Conservation (phyloP, 108 stramenopile genomes). For the Parmales sp. region DNA sequence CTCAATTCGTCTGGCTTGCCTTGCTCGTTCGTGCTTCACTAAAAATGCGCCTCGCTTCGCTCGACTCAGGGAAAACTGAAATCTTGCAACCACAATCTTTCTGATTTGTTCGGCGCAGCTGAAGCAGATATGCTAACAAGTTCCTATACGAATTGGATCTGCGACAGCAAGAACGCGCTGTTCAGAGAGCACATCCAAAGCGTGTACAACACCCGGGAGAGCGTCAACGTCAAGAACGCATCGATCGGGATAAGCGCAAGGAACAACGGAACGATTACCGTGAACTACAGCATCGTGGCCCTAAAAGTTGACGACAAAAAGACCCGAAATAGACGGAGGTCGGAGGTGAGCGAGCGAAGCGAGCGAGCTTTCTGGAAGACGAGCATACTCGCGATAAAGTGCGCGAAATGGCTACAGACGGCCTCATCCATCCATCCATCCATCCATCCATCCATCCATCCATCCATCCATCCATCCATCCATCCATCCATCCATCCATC, state of each 20-base stretch:
- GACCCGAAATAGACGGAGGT: neutral
- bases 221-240: neutral
- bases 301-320: neutral
- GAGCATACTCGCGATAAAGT: no score
- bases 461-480: no score
- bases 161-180: neutral
- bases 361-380: no score
- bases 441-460: no score
- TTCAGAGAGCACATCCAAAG: neutral
- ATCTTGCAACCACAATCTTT: neutral
- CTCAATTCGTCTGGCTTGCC: no score
- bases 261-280: neutral
- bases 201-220: neutral
- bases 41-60: no score
- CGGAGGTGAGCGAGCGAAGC: no score
- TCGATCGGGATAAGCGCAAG: neutral
- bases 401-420: no score
- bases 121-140: neutral
- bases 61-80: no score
- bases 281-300: constrained; percentile 1
- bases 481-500: no score
- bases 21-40: no score
- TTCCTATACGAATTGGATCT: neutral
- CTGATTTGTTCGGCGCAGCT: neutral
- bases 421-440: no score